Base-by-base conservation (phyloP, 23 red algal genomes). In the Gracilaria vermiculophylla region DNA sequence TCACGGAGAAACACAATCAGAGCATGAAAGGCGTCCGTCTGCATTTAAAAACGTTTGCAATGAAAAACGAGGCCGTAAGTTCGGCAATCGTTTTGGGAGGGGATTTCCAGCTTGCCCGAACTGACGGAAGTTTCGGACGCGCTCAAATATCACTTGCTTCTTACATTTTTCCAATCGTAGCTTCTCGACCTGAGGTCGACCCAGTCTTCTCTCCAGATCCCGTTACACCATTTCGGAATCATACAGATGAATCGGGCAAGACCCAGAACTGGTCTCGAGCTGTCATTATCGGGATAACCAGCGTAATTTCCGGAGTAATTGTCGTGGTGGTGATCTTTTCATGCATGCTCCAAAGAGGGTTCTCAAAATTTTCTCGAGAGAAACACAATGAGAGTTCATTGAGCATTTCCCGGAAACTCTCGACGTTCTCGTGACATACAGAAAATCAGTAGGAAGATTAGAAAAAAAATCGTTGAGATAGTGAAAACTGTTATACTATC, bases 131-230 rank as follows among this genome's bases (percentile, higher is more conserved):
- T 64, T 32, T 29, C n/a, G 67, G 42, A 47, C 2, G 15, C 23
- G 37, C 67, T 45, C 39, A 73, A 47, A 27, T 73, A 73, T 42
- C 67, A 23, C 67, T 73, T 48, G 40, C 37, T 31, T 47, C 67
- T 48, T 73, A 73, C 32, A 47, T 73, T 73, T 73, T 28, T 13
- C 40, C 39, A 17, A 37, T 73, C 67, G 44, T 40, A 24, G 67
- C 42, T 45, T 42, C 28, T 73, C 5, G n/a, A 73, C 5, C 20
- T 45, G 20, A 23, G 35, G 20, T 47, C 32, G n/a, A 4, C 15
- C 2, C 32, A 36, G 58, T 15, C 29, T 17, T 11, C 17, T 64
- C 29, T 17, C 58, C 58, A 17, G 58, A 13, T 17, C 29, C 58
- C 29, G 27, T 15, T 1, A 25, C 58, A 16, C 9, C 32, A 15